Base-by-base conservation (phyloP, 192 early-diverging fungal species). In the Gamsiella multidivaricata region DNA sequence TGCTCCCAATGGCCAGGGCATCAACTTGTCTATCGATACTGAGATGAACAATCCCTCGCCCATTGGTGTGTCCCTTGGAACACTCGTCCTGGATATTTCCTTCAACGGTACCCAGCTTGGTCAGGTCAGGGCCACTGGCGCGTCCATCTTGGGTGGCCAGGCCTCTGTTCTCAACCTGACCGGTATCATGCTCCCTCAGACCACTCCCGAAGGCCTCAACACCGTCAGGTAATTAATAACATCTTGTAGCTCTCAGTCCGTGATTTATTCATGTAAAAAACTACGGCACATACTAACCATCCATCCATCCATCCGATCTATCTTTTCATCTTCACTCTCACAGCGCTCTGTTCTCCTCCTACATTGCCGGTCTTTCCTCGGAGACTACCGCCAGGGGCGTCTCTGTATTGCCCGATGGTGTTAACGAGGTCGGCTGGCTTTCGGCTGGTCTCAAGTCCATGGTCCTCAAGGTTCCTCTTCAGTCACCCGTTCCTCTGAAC, bases 31-130 rank as follows among this genome's bases (percentile, higher is more conserved):
- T 17, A 85, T 90, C 11, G 78, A 75, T 49, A 86, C 88, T 29
- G 70, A 70, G n/a, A 58, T 90, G 52, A 72, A 61, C 41, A 88
- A 85, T 64, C 86, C 86, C 51, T 86, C 84, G 17, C 83, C 84
- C 23, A 82, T 90, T 45, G 80, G 83, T 39, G 80, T 90, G 18
- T 61, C 83, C 45, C 79, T 90, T 15, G 89, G 89, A 49, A 87
- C 88, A 15, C 64, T 88, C 47, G 53, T 61, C n/a, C 82, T 90
- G 32, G 80, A 81, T n/a, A 79, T 88, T 68, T 41, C 37, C 20
- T 86, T 81, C 51, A 59, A 81, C 49, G 70, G 73, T 45, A 70
- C 82, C 10, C 65, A 59, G 23, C 57, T 90, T 33, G 88, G 88
- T 14, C 71, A 69, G 55, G 86, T 90, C 50, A 46, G 42, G 37